Conservation (phyloP, 176 grass and related monocot species). For the Calamus simplicifolius region DNA sequence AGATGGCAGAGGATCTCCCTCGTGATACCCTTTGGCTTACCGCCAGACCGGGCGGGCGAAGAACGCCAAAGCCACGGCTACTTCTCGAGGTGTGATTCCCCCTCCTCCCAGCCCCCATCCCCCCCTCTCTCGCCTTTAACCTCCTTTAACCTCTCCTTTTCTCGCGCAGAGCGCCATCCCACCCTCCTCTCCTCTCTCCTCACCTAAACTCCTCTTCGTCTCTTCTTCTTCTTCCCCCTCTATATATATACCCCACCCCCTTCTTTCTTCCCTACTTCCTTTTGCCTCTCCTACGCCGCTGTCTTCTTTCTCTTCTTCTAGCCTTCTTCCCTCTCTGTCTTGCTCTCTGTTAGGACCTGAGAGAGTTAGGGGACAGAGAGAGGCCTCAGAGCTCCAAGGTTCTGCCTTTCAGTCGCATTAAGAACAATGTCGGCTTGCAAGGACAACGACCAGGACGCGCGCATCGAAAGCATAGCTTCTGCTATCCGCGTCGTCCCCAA, state of each 20-base stretch:
- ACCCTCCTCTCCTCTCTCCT: neutral
- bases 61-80: too few species aligned
- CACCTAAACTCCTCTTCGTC: too few species aligned
- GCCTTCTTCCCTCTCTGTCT: too few species aligned
- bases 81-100: neutral
- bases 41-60: too few species aligned
- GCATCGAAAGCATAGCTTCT: conserved; percentile 31
- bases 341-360: too few species aligned
- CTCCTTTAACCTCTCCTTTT: conserved; percentile 5
- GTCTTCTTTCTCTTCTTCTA: neutral
- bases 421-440: conserved; percentile 27
- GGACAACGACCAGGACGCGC: conserved; percentile 19
- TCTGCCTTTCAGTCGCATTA: neutral
- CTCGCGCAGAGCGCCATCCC: conserved; percentile 7
- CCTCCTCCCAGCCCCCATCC: neutral
- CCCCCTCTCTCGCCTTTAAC: too few species aligned
- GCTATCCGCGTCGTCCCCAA: conserved; percentile 42
- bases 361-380: neutral
- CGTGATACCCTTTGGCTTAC: too few species aligned
- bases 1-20: neutral
- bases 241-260: neutral
- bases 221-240: neutral
- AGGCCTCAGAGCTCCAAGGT: neutral
- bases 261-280: neutral
- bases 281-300: too few species aligned